Evolutionary conservation across 2,329 filamentous ascomycete genomes (phyloP), one percentile per base, ranked within the genome.

Genomic region (Akanthomyces dipterigenus): DNA sequence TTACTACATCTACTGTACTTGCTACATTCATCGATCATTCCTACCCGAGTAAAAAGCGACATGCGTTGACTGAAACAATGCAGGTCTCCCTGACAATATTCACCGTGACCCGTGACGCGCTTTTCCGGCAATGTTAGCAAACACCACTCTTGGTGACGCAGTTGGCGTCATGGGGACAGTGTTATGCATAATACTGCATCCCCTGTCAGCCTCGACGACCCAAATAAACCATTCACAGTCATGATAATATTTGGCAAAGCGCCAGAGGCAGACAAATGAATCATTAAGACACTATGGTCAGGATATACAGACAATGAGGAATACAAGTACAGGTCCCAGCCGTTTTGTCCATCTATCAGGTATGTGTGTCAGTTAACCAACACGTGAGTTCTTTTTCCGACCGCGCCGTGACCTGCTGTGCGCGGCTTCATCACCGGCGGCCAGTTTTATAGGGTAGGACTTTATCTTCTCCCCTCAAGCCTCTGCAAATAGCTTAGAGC

Each of bases 401-500:
- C 46, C 48, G 20, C 26, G 46, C 38, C 34, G 34, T 22, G 43
- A 26, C 36, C 26, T 53, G 26, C 56, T 6, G 11, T 26, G 36
- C 46, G 43, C 26, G 46, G 24, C 48, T 14, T 48, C 53, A 46
- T n/a, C n/a, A 20, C 31, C 40, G 28, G 22, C 49, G 40, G 50
- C 28, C 28, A 50, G 20, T 49, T 11, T 34, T 22, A 9, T 24
- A 24, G 7, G 54, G 40, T 42, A n/a, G 8, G 16, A 18, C 18
- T 46, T 31, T 34, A 11, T 54, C 20, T 38, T 51, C 50, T 45
- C 57, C 53, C 12, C n/a, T 36, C 31, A 24, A 26, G 5, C 28
- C n/a, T n/a, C 14, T n/a, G 12, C 16, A 16, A 16, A 24, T 26
- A 7, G 55, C 64, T 79, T 86, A 95, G 73, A 96, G 80, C 67